phyloP scores from a whole-genome alignment of 768 basidiomycete species.

The Chlorophyllum brunneum region DNA sequence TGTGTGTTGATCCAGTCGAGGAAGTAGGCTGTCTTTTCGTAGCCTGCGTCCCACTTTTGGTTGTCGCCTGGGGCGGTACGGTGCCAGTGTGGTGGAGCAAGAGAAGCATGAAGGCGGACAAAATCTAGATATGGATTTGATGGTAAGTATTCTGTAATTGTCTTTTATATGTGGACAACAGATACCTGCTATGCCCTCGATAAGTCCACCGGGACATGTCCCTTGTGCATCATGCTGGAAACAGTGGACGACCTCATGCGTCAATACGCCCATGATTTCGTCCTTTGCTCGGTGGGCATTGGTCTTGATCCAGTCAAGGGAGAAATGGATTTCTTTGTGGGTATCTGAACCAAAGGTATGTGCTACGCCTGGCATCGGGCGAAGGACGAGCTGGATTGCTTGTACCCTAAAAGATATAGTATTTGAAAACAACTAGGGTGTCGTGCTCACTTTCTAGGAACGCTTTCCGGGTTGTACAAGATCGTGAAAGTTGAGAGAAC shows the following conservation, averaged over 20 bases:
- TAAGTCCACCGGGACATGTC: slow-evolving; percentile 63
- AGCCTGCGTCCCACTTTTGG: slow-evolving; percentile 69
- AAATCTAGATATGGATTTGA: slow-evolving; percentile 52
- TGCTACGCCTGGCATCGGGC: slow-evolving; percentile 68
- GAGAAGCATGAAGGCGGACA: slow-evolving; percentile 57
- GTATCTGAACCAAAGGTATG: slow-evolving; percentile 51
- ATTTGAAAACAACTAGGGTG: background rate
- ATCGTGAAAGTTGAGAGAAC: slow-evolving; percentile 45
- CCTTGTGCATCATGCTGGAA: slow-evolving; percentile 65
- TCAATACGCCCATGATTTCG: slow-evolving; percentile 69
- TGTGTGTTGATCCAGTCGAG: slow-evolving; percentile 62
- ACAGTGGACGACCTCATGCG: slow-evolving; percentile 78
- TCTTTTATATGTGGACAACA: too few relatives aligned
- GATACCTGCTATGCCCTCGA: slow-evolving; percentile 79
- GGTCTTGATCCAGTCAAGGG: slow-evolving; percentile 57
- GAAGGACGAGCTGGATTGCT: slow-evolving; percentile 54
- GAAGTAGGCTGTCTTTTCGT: slow-evolving; percentile 71
- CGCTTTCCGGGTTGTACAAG: slow-evolving; percentile 36
- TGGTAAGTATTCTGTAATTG: background rate
- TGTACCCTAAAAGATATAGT: slow-evolving; percentile 38
- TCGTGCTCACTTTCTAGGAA: slow-evolving; percentile 37
- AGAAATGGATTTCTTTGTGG: slow-evolving; percentile 74
- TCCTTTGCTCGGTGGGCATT: slow-evolving; percentile 38
- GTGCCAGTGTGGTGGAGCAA: slow-evolving; percentile 71
- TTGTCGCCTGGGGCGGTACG: slow-evolving; percentile 30